Evolutionary conservation across 495 filamentous ascomycete genomes (phyloP).

Genomic region (Lepidopterella palustris): DNA sequence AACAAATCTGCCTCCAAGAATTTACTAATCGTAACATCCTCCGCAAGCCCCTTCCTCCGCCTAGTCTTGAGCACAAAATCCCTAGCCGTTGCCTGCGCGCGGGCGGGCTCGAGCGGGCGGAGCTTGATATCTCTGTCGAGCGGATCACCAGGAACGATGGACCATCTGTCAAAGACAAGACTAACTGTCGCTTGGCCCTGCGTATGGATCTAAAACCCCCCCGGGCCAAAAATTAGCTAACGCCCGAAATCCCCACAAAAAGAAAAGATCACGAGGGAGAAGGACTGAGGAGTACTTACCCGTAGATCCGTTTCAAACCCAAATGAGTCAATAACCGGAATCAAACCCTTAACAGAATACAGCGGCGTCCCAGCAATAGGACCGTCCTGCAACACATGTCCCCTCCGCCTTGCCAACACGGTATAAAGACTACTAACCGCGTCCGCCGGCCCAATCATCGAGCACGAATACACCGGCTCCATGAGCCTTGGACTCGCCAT

Average conservation of each 20-base stretch:
- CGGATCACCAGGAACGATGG: conserved; percentile 89
- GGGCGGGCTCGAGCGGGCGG: conserved; percentile 78
- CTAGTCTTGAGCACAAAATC: conserved; percentile 97
- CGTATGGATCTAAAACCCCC: conserved; percentile 62
- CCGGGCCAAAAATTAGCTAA: not conserved
- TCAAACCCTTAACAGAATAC: conserved; percentile 80
- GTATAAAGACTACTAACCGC: conserved; percentile 85
- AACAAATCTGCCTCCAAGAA: conserved; percentile 94
- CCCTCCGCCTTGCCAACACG: conserved; percentile 76
- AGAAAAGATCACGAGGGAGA: not conserved
- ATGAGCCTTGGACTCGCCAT: conserved; percentile 95
- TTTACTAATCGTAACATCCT: conserved; percentile 91
- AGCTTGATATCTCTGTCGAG: conserved; percentile 79
- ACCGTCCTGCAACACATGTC: conserved; percentile 87
- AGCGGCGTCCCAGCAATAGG: conserved; percentile 91
- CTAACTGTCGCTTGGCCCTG: conserved; percentile 85
- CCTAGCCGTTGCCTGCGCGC: conserved; percentile 76
- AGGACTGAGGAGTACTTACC: conserved; percentile 20
- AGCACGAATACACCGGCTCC: conserved; percentile 88
- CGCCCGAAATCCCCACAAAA: not conserved
- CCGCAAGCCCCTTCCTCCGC: conserved; percentile 83
- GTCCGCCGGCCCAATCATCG: conserved; percentile 89
- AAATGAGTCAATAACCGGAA: conserved; percentile 94
- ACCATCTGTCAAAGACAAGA: conserved; percentile 95
- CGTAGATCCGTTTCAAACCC: conserved; percentile 95